Percentiles rank a stretch among this genome's conserved stretches.
phyloP scores from a whole-genome alignment of 768 basidiomycete species.

The Mycena olivaceomarginata region DNA sequence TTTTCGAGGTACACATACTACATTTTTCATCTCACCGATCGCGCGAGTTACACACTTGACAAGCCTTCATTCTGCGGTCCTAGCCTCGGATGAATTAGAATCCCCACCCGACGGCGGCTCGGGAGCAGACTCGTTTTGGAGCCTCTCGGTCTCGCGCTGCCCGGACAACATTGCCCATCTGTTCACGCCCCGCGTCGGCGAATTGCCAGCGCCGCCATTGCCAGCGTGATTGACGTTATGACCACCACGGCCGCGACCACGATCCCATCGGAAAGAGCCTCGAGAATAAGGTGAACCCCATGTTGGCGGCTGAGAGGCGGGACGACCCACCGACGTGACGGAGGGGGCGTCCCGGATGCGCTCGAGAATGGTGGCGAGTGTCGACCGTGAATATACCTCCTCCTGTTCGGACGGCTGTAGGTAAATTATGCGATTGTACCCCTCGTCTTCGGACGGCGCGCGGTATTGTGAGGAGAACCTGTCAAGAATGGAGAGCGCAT shows the following conservation, averaged over 20 bases:
- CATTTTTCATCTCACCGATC: conserved; percentile 9
- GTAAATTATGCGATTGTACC: conserved; percentile 76
- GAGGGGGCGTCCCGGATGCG: conserved; percentile 68
- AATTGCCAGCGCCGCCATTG: conserved; percentile 29
- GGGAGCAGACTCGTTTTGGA: not conserved
- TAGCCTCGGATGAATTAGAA: not conserved
- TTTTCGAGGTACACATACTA: conserved; percentile 29
- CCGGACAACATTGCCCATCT: conserved; percentile 24
- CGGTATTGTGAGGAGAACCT: conserved; percentile 79
- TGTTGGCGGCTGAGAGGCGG: conserved; percentile 46
- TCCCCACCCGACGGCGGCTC: not conserved
- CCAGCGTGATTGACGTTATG: conserved; percentile 38
- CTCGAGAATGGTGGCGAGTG: conserved; percentile 70
- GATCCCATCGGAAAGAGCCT: conserved; percentile 46
- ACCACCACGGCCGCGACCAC: conserved; percentile 47
- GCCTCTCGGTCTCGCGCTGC: not conserved
- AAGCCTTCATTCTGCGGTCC: not conserved
- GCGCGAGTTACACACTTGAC: conserved; percentile 8
- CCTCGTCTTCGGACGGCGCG: conserved; percentile 75
- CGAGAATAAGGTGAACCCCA: conserved; percentile 44
- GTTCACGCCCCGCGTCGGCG: conserved; percentile 34
- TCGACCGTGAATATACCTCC: conserved; percentile 69
- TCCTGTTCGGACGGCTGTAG: conserved; percentile 65
- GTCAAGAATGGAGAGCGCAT: conserved; percentile 76
- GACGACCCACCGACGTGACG: conserved; percentile 48